Percentiles rank a stretch among this genome's conserved stretches.
Evolutionary conservation across 495 filamentous ascomycete genomes (phyloP).

Genomic region (Penicillium goetzii): DNA sequence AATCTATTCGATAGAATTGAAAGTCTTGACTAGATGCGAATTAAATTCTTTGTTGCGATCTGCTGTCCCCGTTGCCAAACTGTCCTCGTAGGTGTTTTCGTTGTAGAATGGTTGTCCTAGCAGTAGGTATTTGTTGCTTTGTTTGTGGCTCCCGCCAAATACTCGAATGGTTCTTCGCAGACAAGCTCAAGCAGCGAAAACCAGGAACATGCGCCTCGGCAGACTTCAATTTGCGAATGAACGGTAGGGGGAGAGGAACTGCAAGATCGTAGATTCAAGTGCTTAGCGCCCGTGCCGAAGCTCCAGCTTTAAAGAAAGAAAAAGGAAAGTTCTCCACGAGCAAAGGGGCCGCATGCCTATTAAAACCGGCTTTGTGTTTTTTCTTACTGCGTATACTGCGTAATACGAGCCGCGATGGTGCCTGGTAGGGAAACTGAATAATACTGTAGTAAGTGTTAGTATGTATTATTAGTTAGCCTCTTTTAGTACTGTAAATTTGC

Average conservation of each 20-base stretch:
- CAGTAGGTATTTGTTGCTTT: not conserved
- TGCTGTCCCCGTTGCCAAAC: not conserved
- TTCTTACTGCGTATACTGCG: slow-evolving; percentile 20
- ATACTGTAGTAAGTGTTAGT: not conserved
- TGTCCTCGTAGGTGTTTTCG: not conserved
- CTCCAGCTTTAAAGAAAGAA: slow-evolving; percentile 7
- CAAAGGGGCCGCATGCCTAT: slow-evolving; percentile 15
- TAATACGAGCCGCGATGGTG: slow-evolving; percentile 19
- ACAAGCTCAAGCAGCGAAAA: not conserved
- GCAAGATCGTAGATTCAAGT: slow-evolving; percentile 6
- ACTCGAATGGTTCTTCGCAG: not conserved
- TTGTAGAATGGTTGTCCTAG: not conserved
- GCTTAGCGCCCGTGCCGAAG: slow-evolving; percentile 2
- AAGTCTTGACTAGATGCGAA: not conserved
- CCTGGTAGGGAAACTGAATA: not conserved
- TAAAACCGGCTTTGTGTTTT: slow-evolving; percentile 25
- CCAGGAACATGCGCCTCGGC: not conserved
- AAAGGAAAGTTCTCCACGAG: slow-evolving; percentile 13
- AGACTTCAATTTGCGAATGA: not conserved
- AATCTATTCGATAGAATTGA: not conserved
- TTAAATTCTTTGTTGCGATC: not conserved
- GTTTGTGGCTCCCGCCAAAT: not conserved
- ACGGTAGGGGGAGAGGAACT: not conserved
- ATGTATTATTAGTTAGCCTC: not conserved
- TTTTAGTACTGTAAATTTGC: not conserved